These are phyloP conservation scores for Seiridium cupressi DNA, from an alignment of 2,329 filamentous ascomycete species.

Conservation along the genomic window DNA sequence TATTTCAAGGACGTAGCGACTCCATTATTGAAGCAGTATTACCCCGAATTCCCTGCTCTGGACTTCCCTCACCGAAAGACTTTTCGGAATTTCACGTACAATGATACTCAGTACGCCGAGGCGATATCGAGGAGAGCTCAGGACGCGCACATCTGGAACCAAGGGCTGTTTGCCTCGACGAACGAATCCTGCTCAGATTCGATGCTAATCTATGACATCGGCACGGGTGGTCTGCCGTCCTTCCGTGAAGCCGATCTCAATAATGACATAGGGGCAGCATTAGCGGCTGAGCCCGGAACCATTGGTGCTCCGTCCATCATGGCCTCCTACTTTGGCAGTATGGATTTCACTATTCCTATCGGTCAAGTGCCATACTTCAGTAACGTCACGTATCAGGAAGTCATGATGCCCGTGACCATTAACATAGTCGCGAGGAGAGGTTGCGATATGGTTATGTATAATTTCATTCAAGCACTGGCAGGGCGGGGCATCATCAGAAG, in stretches of 20 bases:
- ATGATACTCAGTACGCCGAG: slow-evolving; percentile 18
- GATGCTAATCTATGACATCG: slow-evolving; percentile 39
- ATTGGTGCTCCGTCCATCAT: slow-evolving; percentile 31
- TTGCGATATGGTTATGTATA: slow-evolving; percentile 40
- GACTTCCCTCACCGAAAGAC: not conserved
- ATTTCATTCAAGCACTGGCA: slow-evolving; percentile 37
- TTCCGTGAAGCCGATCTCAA: slow-evolving; percentile 33
- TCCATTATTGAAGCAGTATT: not conserved
- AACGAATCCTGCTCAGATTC: slow-evolving; percentile 36
- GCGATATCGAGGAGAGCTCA: slow-evolving; percentile 3
- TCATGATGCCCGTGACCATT: slow-evolving; percentile 40
- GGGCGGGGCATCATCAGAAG: slow-evolving; percentile 33
- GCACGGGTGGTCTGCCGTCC: slow-evolving; percentile 37
- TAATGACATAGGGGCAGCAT: slow-evolving; percentile 15
- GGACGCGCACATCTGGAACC: not conserved
- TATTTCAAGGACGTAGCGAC: not conserved
- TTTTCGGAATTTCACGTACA: not conserved
- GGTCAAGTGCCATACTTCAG: slow-evolving; percentile 38
- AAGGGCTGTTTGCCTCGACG: slow-evolving; percentile 32
- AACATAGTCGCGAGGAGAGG: slow-evolving; percentile 39
- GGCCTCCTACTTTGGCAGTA: slow-evolving; percentile 31
- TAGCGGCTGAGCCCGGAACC: slow-evolving; percentile 22
- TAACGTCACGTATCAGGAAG: slow-evolving; percentile 34
- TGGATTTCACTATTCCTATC: slow-evolving; percentile 39
- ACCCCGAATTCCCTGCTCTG: not conserved